phyloP scores from a whole-genome alignment of 495 filamentous ascomycete species.

The Penicillium argentinense region DNA sequence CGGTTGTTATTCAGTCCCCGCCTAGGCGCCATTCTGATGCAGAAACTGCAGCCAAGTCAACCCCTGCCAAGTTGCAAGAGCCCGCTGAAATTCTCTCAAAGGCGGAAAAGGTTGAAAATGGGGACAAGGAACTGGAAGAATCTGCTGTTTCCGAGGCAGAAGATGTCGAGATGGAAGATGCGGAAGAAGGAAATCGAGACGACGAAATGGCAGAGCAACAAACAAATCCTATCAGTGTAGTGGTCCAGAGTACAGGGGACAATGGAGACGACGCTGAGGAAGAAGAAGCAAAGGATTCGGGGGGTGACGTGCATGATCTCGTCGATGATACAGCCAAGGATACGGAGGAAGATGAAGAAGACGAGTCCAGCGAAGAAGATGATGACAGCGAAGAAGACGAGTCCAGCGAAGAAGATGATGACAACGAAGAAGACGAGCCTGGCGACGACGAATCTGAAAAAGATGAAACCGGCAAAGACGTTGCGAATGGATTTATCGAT shows the following conservation, averaged over 20 bases:
- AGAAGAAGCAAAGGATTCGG: too few species aligned
- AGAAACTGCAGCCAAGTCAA: neutral
- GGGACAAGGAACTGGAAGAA: neutral
- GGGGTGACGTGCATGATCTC: too few species aligned
- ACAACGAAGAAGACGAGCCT: neutral
- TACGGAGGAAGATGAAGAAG: slow-evolving; percentile 6
- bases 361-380: slow-evolving; percentile 5
- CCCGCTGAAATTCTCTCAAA: too few species aligned
- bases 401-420: neutral
- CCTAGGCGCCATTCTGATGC: neutral
- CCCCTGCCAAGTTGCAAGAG: neutral
- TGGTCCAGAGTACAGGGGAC: too few species aligned
- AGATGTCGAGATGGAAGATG: neutral
- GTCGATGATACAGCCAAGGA: neutral
- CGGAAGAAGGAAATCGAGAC: neutral
- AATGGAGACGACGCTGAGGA: too few species aligned
- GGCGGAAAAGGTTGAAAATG: neutral
- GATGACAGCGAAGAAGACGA: slow-evolving; percentile 1
- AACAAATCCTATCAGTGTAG: too few species aligned
- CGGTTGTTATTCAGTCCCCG: neutral
- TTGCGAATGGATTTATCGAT: neutral
- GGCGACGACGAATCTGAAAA: neutral
- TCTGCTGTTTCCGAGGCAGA: neutral
- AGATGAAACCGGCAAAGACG: neutral
- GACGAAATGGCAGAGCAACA: too few species aligned